Base-by-base conservation (phyloP, 345 rosid genomes). In the Euphorbia lathyris region DNA sequence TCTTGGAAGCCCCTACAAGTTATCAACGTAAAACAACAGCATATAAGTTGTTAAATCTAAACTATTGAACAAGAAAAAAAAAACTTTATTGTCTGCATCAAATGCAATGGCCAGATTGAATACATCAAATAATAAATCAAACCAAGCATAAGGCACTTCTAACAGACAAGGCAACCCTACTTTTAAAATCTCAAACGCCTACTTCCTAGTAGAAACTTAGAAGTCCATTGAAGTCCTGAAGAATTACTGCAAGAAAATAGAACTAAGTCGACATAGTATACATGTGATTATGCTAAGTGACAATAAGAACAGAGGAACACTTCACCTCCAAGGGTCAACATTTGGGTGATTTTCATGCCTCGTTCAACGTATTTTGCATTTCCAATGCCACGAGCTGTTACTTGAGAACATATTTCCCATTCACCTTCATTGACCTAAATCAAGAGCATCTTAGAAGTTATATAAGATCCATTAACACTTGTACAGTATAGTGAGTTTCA, bases 291-390 rank as follows among this genome's bases (percentile, higher is more conserved):
- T 43, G 61, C 13, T 13, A 42, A 20, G 42, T 61, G 68, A 72
- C 16, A 32, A n/a, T 13, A 16, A 25, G 26, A 29, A 42, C 17
- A 43, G 26, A n/a, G 19, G 56, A 65, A 30, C 34, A 77, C 23
- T 72, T 59, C 63, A 91, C 97, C 96, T 91, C 98, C 65, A 95
- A 83, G 96, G 99, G 79, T 84, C 81, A 16, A 94, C 99, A 76
- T 89, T 92, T 58, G 98, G 97, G 98, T 84, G 55, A 96, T 92
- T 83, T 90, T 96, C 99, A 92, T 92, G 70, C 98, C 98, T 58
- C 99, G 96, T 4, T 96, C 99, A 76, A 95, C 92, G 86, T 81
- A 95, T 71, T 92, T 95, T 40, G 89, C 98, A 73, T 95, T 95
- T 75, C 98, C 98, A 76, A 95, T 77, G 72, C 99, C 92, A 50